phyloP scores from a whole-genome alignment of 1,139 yeast genomes.

The Blastobotrys indianensis region DNA sequence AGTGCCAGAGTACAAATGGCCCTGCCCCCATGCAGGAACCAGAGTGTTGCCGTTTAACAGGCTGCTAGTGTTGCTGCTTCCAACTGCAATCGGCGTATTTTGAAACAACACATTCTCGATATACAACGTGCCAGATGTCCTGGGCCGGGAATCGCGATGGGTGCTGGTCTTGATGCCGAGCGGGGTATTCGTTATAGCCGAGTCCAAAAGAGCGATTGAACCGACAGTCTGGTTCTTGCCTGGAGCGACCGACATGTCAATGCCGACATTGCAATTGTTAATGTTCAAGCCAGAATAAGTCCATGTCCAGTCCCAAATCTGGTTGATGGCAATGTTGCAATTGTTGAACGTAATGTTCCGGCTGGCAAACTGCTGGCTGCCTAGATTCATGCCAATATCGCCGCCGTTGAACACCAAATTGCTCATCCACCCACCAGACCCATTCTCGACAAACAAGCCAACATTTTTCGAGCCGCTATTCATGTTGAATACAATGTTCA shows the following conservation, averaged over 20 bases:
- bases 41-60: neutral
- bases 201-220: neutral
- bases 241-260: constrained; percentile 2
- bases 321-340: constrained; percentile 10
- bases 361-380: constrained; percentile 15
- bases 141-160: neutral
- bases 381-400: constrained; percentile 12
- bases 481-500: constrained; percentile 13
- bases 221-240: neutral
- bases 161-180: neutral
- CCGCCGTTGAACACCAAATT: constrained; percentile 14
- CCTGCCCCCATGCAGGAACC: neutral
- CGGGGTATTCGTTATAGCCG: neutral
- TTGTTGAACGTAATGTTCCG: constrained; percentile 12
- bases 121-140: neutral
- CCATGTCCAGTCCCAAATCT: constrained; percentile 13
- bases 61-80: neutral
- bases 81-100: neutral
- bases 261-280: constrained; percentile 12
- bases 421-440: constrained; percentile 15
- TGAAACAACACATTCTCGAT: neutral
- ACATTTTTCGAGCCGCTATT: constrained; percentile 5
- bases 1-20: neutral
- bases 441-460: constrained; percentile 15
- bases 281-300: constrained; percentile 8